A percentile compares a stretch with the other conserved stretches of the same genome.
phyloP scores from a whole-genome alignment of 2,329 filamentous ascomycete genomes.

The Verticillium longisporum region DNA sequence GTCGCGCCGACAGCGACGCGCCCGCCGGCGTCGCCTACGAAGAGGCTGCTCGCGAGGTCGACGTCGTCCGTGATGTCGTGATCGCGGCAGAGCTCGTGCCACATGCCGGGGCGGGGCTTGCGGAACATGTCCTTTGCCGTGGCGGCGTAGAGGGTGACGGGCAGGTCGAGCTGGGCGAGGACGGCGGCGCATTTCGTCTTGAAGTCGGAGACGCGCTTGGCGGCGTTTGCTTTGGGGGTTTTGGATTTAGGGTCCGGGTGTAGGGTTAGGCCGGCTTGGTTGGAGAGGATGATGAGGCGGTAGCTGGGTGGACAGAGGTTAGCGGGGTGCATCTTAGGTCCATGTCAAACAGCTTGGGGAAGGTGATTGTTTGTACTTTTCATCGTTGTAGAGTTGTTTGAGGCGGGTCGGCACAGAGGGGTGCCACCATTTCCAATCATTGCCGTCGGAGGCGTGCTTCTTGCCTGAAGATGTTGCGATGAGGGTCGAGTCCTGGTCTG shows the following conservation, averaged over 20 bases:
- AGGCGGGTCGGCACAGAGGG: slow-evolving; percentile 59
- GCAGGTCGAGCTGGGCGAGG: slow-evolving; percentile 65
- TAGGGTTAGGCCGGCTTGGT: slow-evolving; percentile 78
- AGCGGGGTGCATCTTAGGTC: neutral
- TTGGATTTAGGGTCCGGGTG: slow-evolving; percentile 64
- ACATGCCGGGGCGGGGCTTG: slow-evolving; percentile 88
- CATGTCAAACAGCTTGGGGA: neutral
- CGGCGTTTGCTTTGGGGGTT: slow-evolving; percentile 47
- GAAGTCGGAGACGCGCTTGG: slow-evolving; percentile 68
- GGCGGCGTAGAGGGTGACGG: slow-evolving; percentile 77
- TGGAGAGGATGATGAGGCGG: slow-evolving; percentile 73
- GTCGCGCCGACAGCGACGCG: slow-evolving; percentile 46
- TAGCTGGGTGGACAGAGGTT: slow-evolving; percentile 43
- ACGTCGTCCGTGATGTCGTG: slow-evolving; percentile 52
- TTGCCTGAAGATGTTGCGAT: slow-evolving; percentile 76
- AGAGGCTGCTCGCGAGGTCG: slow-evolving; percentile 68
- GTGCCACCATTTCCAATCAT: slow-evolving; percentile 96
- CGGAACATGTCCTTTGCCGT: slow-evolving; percentile 75
- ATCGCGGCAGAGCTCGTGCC: slow-evolving; percentile 57
- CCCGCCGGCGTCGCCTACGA: slow-evolving; percentile 81
- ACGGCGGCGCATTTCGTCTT: slow-evolving; percentile 72
- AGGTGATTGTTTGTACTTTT: slow-evolving; percentile 46
- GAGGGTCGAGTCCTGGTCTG: slow-evolving; percentile 71
- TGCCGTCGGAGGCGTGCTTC: slow-evolving; percentile 61
- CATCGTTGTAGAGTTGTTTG: slow-evolving; percentile 55